phyloP scores from a whole-genome alignment of 495 filamentous ascomycete genomes.

The Penicillium alfredii region DNA sequence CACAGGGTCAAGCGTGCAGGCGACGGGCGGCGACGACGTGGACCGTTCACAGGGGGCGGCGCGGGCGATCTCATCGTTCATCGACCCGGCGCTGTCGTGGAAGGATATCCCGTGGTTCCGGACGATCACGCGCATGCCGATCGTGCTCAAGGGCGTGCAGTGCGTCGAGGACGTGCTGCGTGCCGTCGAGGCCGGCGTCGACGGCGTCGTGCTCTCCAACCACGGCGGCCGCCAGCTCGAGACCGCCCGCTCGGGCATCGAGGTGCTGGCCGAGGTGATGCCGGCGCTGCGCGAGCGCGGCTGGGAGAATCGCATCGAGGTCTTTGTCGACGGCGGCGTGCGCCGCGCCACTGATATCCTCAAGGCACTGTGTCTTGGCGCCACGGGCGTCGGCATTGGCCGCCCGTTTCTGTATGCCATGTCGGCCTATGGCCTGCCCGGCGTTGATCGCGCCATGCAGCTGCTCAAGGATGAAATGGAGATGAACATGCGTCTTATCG shows the following conservation, averaged over 20 bases:
- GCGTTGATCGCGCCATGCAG: conserved; percentile 89
- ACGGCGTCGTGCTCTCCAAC: conserved; percentile 93
- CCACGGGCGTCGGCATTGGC: conserved; percentile 89
- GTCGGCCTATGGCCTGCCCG: conserved; percentile 81
- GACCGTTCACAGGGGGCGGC: conserved; percentile 90
- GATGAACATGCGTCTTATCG: conserved; percentile 97
- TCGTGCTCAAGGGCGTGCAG: conserved; percentile 94
- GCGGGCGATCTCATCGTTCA: conserved; percentile 88
- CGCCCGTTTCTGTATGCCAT: conserved; percentile 94
- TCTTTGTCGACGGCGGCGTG: conserved; percentile 88
- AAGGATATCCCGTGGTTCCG: conserved; percentile 94
- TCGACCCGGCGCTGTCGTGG: conserved; percentile 88
- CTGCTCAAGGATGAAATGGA: conserved; percentile 97
- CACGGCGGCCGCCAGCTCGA: conserved; percentile 98
- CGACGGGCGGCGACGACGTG: conserved; percentile 53
- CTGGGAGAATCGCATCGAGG: conserved; percentile 77
- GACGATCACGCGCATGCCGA: conserved; percentile 91
- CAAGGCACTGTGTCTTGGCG: conserved; percentile 91
- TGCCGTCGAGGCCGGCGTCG: conserved; percentile 75
- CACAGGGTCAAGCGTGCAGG: conserved; percentile 78
- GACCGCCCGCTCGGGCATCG: conserved; percentile 82
- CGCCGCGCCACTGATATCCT: conserved; percentile 90
- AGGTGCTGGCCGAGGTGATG: conserved; percentile 95
- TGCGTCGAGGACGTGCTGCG: conserved; percentile 88
- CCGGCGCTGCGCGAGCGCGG: conserved; percentile 79